phyloP scores from a whole-genome alignment of 163 green algal genomes.

The Chlamydomonas reinhardtii region DNA sequence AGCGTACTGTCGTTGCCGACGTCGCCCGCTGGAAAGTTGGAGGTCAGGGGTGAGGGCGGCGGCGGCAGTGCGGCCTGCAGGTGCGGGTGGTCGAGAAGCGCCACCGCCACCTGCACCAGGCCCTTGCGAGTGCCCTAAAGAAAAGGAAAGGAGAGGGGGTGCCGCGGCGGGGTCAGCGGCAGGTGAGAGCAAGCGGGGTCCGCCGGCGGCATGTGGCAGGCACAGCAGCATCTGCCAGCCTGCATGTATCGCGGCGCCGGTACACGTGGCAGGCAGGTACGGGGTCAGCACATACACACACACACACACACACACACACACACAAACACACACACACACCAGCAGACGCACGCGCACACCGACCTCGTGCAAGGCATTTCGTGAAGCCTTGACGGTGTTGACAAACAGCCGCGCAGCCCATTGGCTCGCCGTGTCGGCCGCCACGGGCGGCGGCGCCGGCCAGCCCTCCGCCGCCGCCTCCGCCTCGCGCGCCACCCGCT shows the following conservation, averaged over 20 bases:
- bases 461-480: background rate
- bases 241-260: too few relatives aligned
- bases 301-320: background rate
- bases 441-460: background rate
- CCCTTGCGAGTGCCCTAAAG: constrained; percentile 29
- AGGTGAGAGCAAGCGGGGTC: too few relatives aligned
- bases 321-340: background rate
- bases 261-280: too few relatives aligned
- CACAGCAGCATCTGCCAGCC: background rate
- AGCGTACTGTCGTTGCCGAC: too few relatives aligned
- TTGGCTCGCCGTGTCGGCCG: background rate
- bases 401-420: background rate
- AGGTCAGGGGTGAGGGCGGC: background rate
- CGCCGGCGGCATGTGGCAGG: too few relatives aligned
- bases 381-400: background rate
- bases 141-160: too few relatives aligned
- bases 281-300: too few relatives aligned
- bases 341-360: too few relatives aligned
- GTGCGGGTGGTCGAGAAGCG: constrained; percentile 11
- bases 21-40: too few relatives aligned
- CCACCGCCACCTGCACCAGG: background rate
- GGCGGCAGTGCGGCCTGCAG: background rate
- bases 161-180: too few relatives aligned
- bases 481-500: background rate
- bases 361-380: background rate